Evolutionary conservation across 495 filamentous ascomycete species (phyloP).

Genomic region (Trypethelium eluteriae): DNA sequence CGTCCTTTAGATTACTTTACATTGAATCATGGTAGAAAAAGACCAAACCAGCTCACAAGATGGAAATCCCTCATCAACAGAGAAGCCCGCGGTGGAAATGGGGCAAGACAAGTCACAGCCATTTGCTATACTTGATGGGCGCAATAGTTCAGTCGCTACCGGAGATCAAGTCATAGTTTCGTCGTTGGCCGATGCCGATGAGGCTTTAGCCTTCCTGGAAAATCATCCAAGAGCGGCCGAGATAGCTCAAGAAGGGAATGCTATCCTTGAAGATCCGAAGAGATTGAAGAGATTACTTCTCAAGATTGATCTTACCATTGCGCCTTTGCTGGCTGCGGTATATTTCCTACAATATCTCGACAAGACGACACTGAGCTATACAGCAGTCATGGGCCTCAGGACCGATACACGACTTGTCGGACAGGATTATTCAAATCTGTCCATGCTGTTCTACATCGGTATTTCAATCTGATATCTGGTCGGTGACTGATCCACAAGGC

Average conservation of each 20-base stretch:
- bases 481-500: background rate
- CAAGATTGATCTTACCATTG: constrained; percentile 19
- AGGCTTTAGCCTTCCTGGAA: constrained; percentile 30
- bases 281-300: constrained; percentile 19
- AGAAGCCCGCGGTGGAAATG: background rate
- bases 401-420: constrained; percentile 18
- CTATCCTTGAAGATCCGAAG: constrained; percentile 29
- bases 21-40: background rate
- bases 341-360: constrained; percentile 27
- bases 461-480: background rate
- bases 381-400: constrained; percentile 25
- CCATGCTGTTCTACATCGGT: constrained; percentile 20
- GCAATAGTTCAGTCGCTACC: constrained; percentile 21
- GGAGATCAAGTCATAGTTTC: constrained; percentile 15
- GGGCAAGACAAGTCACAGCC: constrained; percentile 25
- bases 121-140: constrained; percentile 29
- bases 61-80: background rate
- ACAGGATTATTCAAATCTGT: constrained; percentile 20
- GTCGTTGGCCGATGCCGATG: constrained; percentile 30
- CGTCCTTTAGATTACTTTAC: background rate
- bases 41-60: background rate
- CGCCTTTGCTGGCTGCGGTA: constrained; percentile 15
- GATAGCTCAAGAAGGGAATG: constrained; percentile 27
- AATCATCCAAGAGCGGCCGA: constrained; percentile 26
- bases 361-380: constrained; percentile 29